Evolutionary conservation across 2,329 filamentous ascomycete genomes (phyloP), one percentile per base, ranked within the genome.

Genomic region (Teratosphaeria epicoccoides): DNA sequence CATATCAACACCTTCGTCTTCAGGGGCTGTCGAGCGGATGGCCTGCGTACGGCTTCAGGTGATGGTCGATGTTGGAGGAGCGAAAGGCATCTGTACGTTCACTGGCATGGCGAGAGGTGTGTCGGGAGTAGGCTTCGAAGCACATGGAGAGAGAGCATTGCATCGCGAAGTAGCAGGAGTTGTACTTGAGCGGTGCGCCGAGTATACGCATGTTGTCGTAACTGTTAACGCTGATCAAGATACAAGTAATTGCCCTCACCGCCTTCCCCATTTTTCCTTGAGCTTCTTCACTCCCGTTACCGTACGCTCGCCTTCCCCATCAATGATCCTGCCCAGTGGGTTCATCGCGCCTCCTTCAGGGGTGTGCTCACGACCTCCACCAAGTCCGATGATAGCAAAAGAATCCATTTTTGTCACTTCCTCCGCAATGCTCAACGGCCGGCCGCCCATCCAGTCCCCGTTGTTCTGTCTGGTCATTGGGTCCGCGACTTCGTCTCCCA

Each of bases 1-100:
- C 76, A 46, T 78, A 76, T 63, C 76, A 79, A 66, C 71, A 71
- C 57, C 59, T 79, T 58, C 70, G 68, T 57, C 60, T 79, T 55
- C 68, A 66, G 50, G 70, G 69, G 29, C 57, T 59, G 43, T 58
- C 57, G 4, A 60, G 61, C 3, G 71, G 70, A 17, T 70, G 70
- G 54, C 63, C 54, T 6, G 66, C 64, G 29, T 71, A 70, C 69
- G 65, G 59, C 26, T 72, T 74, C 54, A 60, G 62, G 55, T 70
- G 60, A 63, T 43, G 43, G 24, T 4, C 2, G 43, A 11, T 14
- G 24, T 11, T n/a, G 43, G 17, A 17, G 14, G 33, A 17, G n/a
- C 14, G 33, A 20, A 17, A n/a, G 33, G 33, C 6, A 37, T 37
- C 6, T 40, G 33, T 40, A 40, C 14, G 17, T 40, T 17, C 20